Conservation (phyloP, 1,284 basidiomycete species). For the Apiotrichum gracile region DNA sequence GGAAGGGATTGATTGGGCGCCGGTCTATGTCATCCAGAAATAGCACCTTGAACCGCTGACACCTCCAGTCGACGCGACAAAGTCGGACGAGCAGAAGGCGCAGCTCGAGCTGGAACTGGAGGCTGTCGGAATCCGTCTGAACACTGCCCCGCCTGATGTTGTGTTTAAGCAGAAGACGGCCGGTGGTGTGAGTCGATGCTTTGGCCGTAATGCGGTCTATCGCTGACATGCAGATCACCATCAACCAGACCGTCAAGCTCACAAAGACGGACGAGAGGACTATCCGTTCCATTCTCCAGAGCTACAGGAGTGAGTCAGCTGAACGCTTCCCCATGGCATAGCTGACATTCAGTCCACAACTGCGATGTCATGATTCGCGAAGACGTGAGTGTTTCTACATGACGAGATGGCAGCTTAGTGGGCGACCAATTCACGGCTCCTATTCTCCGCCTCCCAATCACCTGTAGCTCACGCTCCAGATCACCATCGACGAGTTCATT, state of each 20-base stretch:
- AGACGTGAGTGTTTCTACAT: slow-evolving; percentile 64
- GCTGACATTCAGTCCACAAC: slow-evolving; percentile 62
- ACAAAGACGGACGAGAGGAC: slow-evolving; percentile 94
- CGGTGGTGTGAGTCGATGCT: slow-evolving; percentile 66
- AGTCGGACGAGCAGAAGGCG: slow-evolving; percentile 84
- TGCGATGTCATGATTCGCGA: slow-evolving; percentile 96
- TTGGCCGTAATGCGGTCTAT: neutral
- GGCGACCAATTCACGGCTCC: neutral
- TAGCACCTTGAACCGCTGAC: too few relatives aligned
- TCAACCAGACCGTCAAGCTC: slow-evolving; percentile 83
- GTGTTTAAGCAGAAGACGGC: slow-evolving; percentile 68
- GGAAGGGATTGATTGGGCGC: too few relatives aligned
- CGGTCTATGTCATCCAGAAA: too few relatives aligned
- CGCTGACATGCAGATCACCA: slow-evolving; percentile 23
- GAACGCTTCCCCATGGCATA: neutral
- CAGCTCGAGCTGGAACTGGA: slow-evolving; percentile 89
- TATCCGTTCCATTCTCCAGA: slow-evolving; percentile 80
- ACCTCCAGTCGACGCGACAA: slow-evolving; percentile 77
- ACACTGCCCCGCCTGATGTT: slow-evolving; percentile 78
- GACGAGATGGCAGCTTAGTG: too few relatives aligned
- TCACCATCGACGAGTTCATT: slow-evolving; percentile 94
- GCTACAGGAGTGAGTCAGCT: slow-evolving; percentile 56
- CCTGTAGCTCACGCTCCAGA: slow-evolving; percentile 51
- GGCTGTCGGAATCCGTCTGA: slow-evolving; percentile 91
- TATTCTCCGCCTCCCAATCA: neutral